Conservation (phyloP, 768 basidiomycete species). For the Pholiota conissans region DNA sequence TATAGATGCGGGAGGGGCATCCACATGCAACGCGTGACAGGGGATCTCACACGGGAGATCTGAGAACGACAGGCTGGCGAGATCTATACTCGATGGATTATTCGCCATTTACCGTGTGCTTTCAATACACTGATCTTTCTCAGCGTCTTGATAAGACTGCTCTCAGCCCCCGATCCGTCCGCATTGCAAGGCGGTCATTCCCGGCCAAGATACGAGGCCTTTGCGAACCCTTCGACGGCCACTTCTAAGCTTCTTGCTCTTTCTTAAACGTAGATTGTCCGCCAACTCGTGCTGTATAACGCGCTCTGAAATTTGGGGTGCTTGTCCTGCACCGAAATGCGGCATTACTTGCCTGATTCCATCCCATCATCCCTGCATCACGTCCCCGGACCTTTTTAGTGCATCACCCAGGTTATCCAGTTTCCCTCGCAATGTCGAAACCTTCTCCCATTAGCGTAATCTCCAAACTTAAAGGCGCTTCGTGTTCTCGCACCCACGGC, state of each 20-base stretch:
- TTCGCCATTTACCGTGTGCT: constrained; percentile 13
- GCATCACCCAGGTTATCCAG: constrained; percentile 10
- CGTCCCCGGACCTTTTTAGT: constrained; percentile 12
- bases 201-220: constrained; percentile 23
- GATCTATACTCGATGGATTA: constrained; percentile 25
- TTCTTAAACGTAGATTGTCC: constrained; percentile 1
- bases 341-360: constrained; percentile 10
- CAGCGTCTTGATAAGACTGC: constrained; percentile 13
- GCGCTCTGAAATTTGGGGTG: constrained; percentile 33
- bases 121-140: constrained; percentile 12
- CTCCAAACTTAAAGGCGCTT: background rate
- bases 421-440: constrained; percentile 18
- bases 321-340: constrained; percentile 20
- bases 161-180: constrained; percentile 20
- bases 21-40: constrained; percentile 32
- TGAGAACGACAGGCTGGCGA: constrained; percentile 26
- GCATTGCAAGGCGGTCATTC: constrained; percentile 28
- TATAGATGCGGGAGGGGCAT: constrained; percentile 27
- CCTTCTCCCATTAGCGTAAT: constrained; percentile 11
- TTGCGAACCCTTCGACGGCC: constrained; percentile 11
- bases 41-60: constrained; percentile 30
- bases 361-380: constrained; percentile 26
- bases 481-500: constrained; percentile 14
- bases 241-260: constrained; percentile 27
- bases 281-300: constrained; percentile 10